Evolutionary conservation across 2,329 filamentous ascomycete genomes (phyloP).

Genomic region (Curvularia eragrostidis): DNA sequence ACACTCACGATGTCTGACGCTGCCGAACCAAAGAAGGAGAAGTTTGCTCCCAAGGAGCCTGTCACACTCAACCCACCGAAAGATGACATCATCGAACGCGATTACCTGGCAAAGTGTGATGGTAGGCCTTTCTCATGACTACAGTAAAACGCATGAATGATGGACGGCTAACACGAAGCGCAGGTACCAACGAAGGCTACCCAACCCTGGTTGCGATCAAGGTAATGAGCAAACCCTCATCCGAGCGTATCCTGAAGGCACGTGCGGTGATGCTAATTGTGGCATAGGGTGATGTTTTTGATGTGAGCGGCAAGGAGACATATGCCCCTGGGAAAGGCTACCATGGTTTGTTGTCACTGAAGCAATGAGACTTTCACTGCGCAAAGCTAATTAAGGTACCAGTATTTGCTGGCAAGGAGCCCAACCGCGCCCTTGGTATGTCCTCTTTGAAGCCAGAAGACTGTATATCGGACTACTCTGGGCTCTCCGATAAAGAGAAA

Average conservation of each 20-base stretch:
- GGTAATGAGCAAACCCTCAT: conserved; percentile 37
- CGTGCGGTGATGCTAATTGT: conserved; percentile 11
- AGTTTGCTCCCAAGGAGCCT: conserved; percentile 79
- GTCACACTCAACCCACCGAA: conserved; percentile 84
- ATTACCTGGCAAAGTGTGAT: conserved; percentile 80
- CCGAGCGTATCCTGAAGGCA: not conserved
- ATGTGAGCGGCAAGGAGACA: conserved; percentile 87
- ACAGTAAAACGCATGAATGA: not conserved
- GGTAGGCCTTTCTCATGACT: conserved; percentile 62
- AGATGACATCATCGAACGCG: conserved; percentile 80
- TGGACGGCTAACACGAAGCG: conserved; percentile 3
- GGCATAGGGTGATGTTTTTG: conserved; percentile 85
- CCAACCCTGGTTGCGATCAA: conserved; percentile 68
- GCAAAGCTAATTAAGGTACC: conserved; percentile 13
- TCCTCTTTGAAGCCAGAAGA: conserved; percentile 88
- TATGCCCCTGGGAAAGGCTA: conserved; percentile 86
- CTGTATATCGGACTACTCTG: conserved; percentile 79
- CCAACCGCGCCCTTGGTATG: conserved; percentile 86
- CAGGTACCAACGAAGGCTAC: conserved; percentile 68
- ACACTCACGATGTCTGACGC: conserved; percentile 40
- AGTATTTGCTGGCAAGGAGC: conserved; percentile 97
- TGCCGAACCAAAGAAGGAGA: conserved; percentile 52
- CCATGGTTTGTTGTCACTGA: conserved; percentile 67
- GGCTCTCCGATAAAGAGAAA: conserved; percentile 84
- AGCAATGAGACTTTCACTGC: not conserved